Base-by-base conservation (phyloP, 768 basidiomycete species). In the Podaxis sp. region DNA sequence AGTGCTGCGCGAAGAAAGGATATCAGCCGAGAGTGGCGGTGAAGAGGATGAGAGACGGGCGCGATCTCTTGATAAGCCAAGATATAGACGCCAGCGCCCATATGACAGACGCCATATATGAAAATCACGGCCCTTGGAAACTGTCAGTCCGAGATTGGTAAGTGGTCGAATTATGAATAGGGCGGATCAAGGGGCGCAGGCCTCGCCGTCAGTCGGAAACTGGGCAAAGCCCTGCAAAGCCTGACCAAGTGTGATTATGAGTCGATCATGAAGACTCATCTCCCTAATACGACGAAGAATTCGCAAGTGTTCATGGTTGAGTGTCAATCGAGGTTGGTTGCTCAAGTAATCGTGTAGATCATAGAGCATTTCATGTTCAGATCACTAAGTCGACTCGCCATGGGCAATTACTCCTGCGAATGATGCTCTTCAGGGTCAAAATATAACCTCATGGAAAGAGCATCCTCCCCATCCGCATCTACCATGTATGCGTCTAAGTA, bases 401-500 rank as follows among this genome's bases (percentile, higher is more conserved):
- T 8, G 24, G 26, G 36, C 36, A 56, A 33, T 42, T 22, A 59
- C 30, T 59, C 46, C 24, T 36, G 58, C 22, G 24, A 8, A 36
- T 30, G 51, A 22, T 28, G 44, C 22, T 48, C 44, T 42, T 57
- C 53, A 17, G 56, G 61, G 22, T 56, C 61, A n/a, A 57, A 56
- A 57, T 63, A 55, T 13, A 92, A 79, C 30, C 86, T 80, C 93
- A 95, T 95, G 2, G 88, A 89, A 66, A 92, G 86, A 5, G 93
- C 93, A 68, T 94, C 90, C 72, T 95, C 93, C 9, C 91, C 91
- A 70, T 94, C 92, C 5, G 90, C 92, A 75, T 95, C 93, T 95
- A 55, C 54, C 38, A 53, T 17, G 28, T 33, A 48, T n/a, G 24
- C 38, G 38, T 49, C 44, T 70, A 28, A 61, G 57, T n/a, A 52